Evolutionary conservation across 495 filamentous ascomycete species (phyloP), one percentile per base, ranked within the genome.

Genomic region (Aspergillus conjunctus): DNA sequence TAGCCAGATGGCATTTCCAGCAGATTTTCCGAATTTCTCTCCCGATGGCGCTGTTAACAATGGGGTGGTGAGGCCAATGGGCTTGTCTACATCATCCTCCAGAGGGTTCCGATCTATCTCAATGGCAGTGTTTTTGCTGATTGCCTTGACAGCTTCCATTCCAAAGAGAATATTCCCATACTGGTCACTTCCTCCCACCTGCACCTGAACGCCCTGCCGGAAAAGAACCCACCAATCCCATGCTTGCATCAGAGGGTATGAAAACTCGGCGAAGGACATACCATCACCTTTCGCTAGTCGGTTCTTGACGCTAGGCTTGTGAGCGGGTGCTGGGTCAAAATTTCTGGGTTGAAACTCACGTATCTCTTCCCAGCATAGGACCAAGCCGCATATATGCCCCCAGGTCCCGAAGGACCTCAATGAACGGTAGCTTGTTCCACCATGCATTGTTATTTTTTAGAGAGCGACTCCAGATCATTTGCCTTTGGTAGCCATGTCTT

Each of bases 181-280:
- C 72, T 99, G 94, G 71, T 99, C 94, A 30, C 91, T 88, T 45
- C 94, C 94, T 53, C 94, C 94, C 44, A 99, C 92, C 72, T 98
- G 90, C 64, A 94, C 81, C 65, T 90, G 88, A 9, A 89, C 79
- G 37, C 81, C 83, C 26, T 83, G 80, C 21, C 76, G 69, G 67
- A 88, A 92, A 74, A 98, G 78, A 55, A 86, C 72, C 89, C 89
- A 97, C 87, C 92, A 99, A 72, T 99, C 94, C 87, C 92, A 98
- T n/a, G 87, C 90, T 71, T 99, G 94, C 63, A 99, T 82, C 21
- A 98, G 71, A 14, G 96, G 94, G 64, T 99, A 99, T 3, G 84
- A 80, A 70, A 99, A 97, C 73, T 99, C 94, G 18, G 91, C 87
- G 64, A 93, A 91, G 9, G 93, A 94, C 86, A 99, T 91, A 54